Evolutionary conservation across 352 stramenopile genomes (phyloP).

Genomic region (Phytopythium montanum): DNA sequence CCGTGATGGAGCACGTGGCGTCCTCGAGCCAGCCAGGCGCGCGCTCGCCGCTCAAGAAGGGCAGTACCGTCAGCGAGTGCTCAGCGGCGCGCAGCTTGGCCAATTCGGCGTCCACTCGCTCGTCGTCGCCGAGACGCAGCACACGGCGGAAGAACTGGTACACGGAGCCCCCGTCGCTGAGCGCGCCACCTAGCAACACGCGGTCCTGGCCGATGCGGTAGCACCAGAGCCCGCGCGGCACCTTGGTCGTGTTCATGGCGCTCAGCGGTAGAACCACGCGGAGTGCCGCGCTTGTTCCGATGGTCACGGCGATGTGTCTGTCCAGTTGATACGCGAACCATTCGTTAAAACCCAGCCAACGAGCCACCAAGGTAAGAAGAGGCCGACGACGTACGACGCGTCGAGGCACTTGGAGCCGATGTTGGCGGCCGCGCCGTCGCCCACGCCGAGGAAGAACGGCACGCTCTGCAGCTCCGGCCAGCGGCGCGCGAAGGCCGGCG

Average conservation of each 20-base stretch:
- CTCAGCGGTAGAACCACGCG: slow-evolving; percentile 77
- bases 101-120: slow-evolving; percentile 45
- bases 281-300: slow-evolving; percentile 93
- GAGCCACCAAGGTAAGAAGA: too few species aligned
- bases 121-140: slow-evolving; percentile 48
- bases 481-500: slow-evolving; percentile 43
- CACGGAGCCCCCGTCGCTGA: slow-evolving; percentile 97
- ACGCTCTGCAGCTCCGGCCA: slow-evolving; percentile 71
- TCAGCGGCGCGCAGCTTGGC: slow-evolving; percentile 27
- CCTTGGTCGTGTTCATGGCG: slow-evolving; percentile 48
- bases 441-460: slow-evolving; percentile 89
- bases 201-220: slow-evolving; percentile 88
- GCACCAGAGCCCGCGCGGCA: slow-evolving; percentile 92
- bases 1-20: slow-evolving; percentile 88
- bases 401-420: slow-evolving; percentile 92
- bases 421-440: slow-evolving; percentile 93
- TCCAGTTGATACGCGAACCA: background rate
- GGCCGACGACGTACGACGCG: slow-evolving; percentile 38
- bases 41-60: slow-evolving; percentile 92
- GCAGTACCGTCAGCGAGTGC: slow-evolving; percentile 85
- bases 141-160: slow-evolving; percentile 89
- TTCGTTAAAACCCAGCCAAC: slow-evolving; percentile 1
- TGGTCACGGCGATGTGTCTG: slow-evolving; percentile 90
- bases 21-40: slow-evolving; percentile 91
- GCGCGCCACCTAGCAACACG: slow-evolving; percentile 90